Percentiles rank a stretch among this genome's conserved stretches.
Conservation (phyloP, 148 eudicot genomes). For the Arbutus unedo region DNA sequence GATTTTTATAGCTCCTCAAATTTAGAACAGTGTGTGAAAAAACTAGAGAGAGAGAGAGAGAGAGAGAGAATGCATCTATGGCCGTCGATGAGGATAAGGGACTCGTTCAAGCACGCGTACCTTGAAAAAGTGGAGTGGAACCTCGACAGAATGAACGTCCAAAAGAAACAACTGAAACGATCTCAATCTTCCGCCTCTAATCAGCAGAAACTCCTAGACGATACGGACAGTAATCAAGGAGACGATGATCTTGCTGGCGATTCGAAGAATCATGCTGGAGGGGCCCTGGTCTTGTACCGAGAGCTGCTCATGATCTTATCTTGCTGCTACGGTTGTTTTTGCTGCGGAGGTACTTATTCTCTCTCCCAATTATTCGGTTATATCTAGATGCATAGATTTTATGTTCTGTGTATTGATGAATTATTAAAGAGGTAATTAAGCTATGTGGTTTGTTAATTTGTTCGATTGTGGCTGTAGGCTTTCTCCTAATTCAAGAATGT, state of each 20-base stretch:
- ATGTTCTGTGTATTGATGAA: neutral
- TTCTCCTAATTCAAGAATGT: no score
- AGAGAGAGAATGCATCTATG: slow-evolving; percentile 69
- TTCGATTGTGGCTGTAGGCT: neutral
- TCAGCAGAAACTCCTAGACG: slow-evolving; percentile 26
- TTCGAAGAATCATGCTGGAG: slow-evolving; percentile 8
- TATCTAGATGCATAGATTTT: neutral
- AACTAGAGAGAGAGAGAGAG: slow-evolving; percentile 7
- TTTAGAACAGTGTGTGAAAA: no score
- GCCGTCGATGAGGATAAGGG: slow-evolving; percentile 62
- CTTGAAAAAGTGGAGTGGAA: slow-evolving; percentile 51
- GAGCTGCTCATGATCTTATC: slow-evolving; percentile 46
- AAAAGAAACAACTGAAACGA: slow-evolving; percentile 22
- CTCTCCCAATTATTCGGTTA: neutral
- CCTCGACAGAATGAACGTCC: slow-evolving; percentile 35
- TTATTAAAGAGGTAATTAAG: neutral
- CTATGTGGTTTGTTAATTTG: neutral
- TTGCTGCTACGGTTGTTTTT: slow-evolving; percentile 55
- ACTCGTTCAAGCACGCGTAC: slow-evolving; percentile 55
- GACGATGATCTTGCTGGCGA: neutral
- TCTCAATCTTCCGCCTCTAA: slow-evolving; percentile 8
- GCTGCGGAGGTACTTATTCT: slow-evolving; percentile 53
- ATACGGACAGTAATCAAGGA: neutral
- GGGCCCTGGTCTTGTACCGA: slow-evolving; percentile 13
- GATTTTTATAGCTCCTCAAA: no score